These are phyloP conservation scores for Mallotus nudiflorus DNA, from an alignment of 345 rosid species.

Conservation along the genomic window DNA sequence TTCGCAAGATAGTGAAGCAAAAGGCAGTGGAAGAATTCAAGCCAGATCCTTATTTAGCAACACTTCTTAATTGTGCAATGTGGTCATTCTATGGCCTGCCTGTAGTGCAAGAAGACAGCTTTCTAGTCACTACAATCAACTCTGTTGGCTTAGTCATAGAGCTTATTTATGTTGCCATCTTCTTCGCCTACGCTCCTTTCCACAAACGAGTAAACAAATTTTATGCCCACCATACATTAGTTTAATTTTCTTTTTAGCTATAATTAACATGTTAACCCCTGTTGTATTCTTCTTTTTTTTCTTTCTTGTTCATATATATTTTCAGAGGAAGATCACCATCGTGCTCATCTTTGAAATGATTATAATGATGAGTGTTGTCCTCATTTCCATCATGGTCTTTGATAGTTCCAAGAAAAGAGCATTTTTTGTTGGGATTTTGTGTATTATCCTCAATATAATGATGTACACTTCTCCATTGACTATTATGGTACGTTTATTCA, in stretches of 20 bases:
- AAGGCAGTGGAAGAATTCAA: constrained; percentile 56
- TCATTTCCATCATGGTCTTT: constrained; percentile 6
- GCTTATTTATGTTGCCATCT: constrained; percentile 47
- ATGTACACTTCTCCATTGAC: constrained; percentile 27
- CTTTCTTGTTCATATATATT: not conserved
- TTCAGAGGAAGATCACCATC: constrained; percentile 37
- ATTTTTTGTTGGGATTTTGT: constrained; percentile 15
- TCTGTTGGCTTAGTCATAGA: constrained; percentile 59
- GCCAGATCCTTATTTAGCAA: constrained; percentile 74
- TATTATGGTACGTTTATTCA: constrained; percentile 9
- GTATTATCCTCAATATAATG: constrained; percentile 15
- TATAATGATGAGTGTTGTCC: constrained; percentile 31
- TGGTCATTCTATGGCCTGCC: constrained; percentile 79
- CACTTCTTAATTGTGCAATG: constrained; percentile 64
- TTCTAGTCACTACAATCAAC: constrained; percentile 62
- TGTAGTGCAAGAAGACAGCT: constrained; percentile 56
- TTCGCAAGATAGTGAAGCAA: constrained; percentile 44
- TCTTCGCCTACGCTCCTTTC: constrained; percentile 42
- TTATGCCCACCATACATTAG: no score
- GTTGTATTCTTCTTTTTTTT: no score
- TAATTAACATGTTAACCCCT: not conserved
- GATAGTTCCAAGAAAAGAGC: constrained; percentile 6
- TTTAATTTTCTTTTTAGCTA: not conserved
- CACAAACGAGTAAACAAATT: constrained; percentile 48
- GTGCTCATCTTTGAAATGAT: constrained; percentile 40